A percentile compares a stretch with the other conserved stretches of the same genome.
Conservation (phyloP, 2,329 filamentous ascomycete genomes). For the Penicillium sumatraense region DNA sequence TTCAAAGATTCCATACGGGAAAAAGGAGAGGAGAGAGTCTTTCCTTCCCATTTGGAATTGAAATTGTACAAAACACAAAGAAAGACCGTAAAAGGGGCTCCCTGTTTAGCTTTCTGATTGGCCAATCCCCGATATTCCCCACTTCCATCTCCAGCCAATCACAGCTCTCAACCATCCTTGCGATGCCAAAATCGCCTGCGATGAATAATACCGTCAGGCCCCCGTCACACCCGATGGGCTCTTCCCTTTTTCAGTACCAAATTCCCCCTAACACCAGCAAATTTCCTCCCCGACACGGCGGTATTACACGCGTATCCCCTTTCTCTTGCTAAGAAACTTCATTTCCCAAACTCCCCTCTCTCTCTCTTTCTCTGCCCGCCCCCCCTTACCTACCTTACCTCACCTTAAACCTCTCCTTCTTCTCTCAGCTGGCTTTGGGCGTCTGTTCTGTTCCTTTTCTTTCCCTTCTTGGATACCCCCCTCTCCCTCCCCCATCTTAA, state of each 20-base stretch:
- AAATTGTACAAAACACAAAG: too few species aligned
- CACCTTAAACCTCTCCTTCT: conserved; percentile 20
- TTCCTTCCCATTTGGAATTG: too few species aligned
- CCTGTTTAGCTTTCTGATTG: neutral
- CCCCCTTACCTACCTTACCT: conserved; percentile 29
- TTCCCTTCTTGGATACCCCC: conserved; percentile 13
- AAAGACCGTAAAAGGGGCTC: conserved; percentile 4
- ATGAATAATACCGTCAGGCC: neutral
- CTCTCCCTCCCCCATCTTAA: neutral
- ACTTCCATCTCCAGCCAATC: neutral
- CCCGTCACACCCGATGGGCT: neutral
- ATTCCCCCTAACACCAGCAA: neutral
- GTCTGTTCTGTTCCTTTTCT: conserved; percentile 18
- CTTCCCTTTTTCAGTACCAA: too few species aligned
- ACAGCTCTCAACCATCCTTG: neutral
- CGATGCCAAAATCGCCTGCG: neutral
- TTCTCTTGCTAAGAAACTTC: conserved; percentile 31
- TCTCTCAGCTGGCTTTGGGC: conserved; percentile 12
- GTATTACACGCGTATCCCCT: conserved; percentile 27
- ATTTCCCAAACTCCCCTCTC: conserved; percentile 21
- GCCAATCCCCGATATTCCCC: neutral
- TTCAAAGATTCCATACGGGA: too few species aligned
- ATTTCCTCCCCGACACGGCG: neutral
- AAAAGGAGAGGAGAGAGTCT: too few species aligned
- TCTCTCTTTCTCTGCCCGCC: neutral